Base-by-base conservation (phyloP, 1,284 basidiomycete genomes). In the Apiotrichum gamsii region DNA sequence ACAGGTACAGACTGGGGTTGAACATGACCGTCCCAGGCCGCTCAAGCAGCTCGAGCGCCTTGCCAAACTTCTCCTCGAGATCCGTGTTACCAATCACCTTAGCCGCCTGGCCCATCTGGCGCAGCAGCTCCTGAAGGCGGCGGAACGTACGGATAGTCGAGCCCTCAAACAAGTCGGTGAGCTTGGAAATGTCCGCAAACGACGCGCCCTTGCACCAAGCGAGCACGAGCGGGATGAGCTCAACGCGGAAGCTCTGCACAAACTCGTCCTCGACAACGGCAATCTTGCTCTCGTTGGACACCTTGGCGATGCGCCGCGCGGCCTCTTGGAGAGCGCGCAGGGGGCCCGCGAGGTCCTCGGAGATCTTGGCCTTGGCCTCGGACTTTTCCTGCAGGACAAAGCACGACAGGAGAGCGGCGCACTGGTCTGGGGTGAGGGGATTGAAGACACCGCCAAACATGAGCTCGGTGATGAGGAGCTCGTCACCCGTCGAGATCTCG, bases 361-460 rank as follows among this genome's bases (percentile, higher is more conserved):
- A 87, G 36, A 98, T 77, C 60, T 86, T 87, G 3, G 83, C 85
- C 24, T 79, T 77, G 62, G 91, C 84, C 62, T 95, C 90, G 60
- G 88, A 94, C 90, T 97, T 97, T 69, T 99, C 95, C 15, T 84
- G 80, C 70, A 98, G 98, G 15, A 98, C 94, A 65, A 98, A 99
- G 67, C 94, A 97, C 59, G 87, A 90, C 21, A 97, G 75, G 15
- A 99, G 69, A 1, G 90, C 89, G 0, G 94, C 94, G 64, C 86
- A 90, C 56, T 96, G 90, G 64, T 96, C 90, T 0, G 95, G 93
- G 0, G 80, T 76, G 32, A 98, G 73, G 3, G 86, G 72, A 64
- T 96, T 96, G 78, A 99, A 98, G 4, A 84, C 85, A 45, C 94
- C 94, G 58, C 95, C 91, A 77, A 99, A 98, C 57, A 98, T 87